Conservation (phyloP, 176 grass and related monocot genomes). For the Phyllostachys edulis region DNA sequence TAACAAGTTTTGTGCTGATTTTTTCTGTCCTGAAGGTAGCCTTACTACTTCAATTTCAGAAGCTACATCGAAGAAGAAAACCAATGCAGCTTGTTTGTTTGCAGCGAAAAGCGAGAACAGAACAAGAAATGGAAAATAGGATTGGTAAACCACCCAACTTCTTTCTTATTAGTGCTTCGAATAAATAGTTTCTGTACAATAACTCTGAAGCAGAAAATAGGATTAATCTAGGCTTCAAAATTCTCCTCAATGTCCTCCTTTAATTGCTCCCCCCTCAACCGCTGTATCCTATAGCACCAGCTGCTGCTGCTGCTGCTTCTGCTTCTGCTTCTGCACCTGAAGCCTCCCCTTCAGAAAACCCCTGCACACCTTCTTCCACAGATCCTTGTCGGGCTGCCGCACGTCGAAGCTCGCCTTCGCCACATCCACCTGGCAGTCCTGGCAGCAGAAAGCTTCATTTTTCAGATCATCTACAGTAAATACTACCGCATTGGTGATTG, state of each 20-base stretch:
- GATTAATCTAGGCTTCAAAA: conserved; percentile 30
- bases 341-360: conserved; percentile 71
- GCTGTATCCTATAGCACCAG: not conserved
- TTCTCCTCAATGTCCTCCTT: not conserved
- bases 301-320: conserved; percentile 12
- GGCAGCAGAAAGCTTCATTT: not conserved
- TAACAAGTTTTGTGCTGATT: too few species aligned
- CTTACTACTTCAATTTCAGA: too few species aligned
- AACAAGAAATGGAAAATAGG: too few species aligned
- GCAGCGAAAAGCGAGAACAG: not conserved
- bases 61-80: too few species aligned
- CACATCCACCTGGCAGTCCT: conserved; percentile 63
- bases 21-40: too few species aligned
- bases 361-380: conserved; percentile 84
- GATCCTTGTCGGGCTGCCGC: conserved; percentile 61
- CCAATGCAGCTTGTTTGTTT: not conserved
- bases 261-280: not conserved
- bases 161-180: conserved; percentile 36
- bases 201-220: conserved; percentile 37
- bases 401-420: conserved; percentile 61
- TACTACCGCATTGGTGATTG: not conserved
- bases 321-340: conserved; percentile 22
- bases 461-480: not conserved
- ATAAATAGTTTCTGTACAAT: conserved; percentile 43
- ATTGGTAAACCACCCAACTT: not conserved